Evolutionary conservation across 371 early-diverging fungal species (phyloP), one percentile per base, ranked within the genome.

Genomic region (Coemansia sp.): DNA sequence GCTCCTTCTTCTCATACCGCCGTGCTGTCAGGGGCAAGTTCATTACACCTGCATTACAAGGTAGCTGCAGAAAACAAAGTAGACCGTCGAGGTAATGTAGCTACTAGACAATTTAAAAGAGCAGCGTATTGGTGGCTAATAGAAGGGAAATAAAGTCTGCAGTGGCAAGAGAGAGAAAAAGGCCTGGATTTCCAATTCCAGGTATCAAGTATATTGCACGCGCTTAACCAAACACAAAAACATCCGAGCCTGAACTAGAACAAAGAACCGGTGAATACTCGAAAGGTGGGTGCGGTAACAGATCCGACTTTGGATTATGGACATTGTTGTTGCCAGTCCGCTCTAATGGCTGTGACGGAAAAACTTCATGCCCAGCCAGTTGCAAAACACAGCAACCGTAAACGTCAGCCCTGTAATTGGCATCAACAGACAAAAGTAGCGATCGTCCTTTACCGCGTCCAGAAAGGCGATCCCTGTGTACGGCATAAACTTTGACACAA

Each of bases 361-460:
- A 66, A 92, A 89, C 83, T 96, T 95, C 90, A 95, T 91, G 24
- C 96, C 96, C 64, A 96, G 85, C 97, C 97, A 96, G 78, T 94
- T 95, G 85, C 91, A 90, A 28, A 94, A 79, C n/a, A 93, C 86
- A 67, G 90, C 89, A 69, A 90, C 87, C 11, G 91, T 82, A 56
- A 87, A 85, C 13, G 90, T 90, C 39, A 93, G 87, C 9, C 88
- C 86, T 0, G 94, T 89, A 23, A 93, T 83, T 4, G 95, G 95
- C 19, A 94, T 74, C 15, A 96, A 79, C 55, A 89, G 82, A 51
- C 92, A 90, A 76, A 94, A 96, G 78, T 95, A 93, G 23, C 86
- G 80, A 69, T 94, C 95, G n/a, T 87, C 78, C 60, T 86, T 88
- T 49, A 94, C 87, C 73, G 85, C 84, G 69, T 92, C 90, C 52